A percentile compares a stretch with the other conserved stretches of the same genome.
Conservation (phyloP, 208 protist genomes). For the Herpetomonas tarakana region DNA sequence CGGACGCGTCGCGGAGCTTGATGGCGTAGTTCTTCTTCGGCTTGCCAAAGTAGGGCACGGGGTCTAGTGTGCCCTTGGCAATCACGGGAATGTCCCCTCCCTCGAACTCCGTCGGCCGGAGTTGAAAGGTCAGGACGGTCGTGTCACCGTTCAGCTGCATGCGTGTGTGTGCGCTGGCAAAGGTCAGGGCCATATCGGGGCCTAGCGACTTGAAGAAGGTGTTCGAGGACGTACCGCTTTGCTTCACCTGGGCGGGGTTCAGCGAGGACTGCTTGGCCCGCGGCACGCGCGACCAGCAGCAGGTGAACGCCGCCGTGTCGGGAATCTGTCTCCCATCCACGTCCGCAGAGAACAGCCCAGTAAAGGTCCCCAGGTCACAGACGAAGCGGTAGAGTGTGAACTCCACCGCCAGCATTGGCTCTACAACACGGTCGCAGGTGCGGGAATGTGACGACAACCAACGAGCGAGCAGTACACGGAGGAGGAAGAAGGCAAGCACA, state of each 20-base stretch:
- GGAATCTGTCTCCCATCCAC: conserved; percentile 48
- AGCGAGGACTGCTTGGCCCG: conserved; percentile 23
- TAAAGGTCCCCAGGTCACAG: conserved; percentile 66
- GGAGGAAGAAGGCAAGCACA: neutral
- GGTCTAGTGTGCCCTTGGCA: conserved; percentile 79
- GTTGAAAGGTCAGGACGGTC: conserved; percentile 63
- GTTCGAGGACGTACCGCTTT: conserved; percentile 24
- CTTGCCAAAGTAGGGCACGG: conserved; percentile 56
- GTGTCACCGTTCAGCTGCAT: conserved; percentile 36
- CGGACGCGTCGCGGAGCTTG: conserved; percentile 66
- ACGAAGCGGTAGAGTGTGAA: conserved; percentile 82
- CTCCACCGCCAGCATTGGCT: conserved; percentile 45
- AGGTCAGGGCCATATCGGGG: conserved; percentile 58
- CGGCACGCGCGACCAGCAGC: conserved; percentile 50
- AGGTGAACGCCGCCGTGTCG: conserved; percentile 61
- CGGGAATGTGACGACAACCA: too few relatives aligned
- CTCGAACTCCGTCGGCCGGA: conserved; percentile 50
- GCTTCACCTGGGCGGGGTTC: conserved; percentile 12
- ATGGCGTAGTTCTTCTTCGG: conserved; percentile 85
- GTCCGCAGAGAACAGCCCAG: conserved; percentile 54
- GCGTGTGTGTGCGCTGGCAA: conserved; percentile 19
- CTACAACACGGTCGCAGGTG: conserved; percentile 1
- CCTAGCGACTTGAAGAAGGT: conserved; percentile 53
- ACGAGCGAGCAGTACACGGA: too few relatives aligned
- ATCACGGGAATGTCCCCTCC: conserved; percentile 45